Evolutionary conservation across 306 rosid species (phyloP).

Genomic region (Medicago arabica): DNA sequence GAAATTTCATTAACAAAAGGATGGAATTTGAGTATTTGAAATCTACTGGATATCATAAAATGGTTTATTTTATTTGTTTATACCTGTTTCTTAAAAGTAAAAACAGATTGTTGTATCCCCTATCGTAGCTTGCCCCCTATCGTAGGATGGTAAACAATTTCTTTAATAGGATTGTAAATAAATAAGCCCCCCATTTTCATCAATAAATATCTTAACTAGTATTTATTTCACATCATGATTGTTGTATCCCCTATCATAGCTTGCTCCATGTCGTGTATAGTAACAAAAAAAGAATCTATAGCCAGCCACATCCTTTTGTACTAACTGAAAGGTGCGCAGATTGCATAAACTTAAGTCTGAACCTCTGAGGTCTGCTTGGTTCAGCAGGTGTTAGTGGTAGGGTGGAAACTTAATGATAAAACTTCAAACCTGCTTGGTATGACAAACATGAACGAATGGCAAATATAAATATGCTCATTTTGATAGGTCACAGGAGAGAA

Average conservation of each 20-base stretch:
- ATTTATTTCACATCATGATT: not conserved
- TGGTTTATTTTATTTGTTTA: conserved; percentile 15
- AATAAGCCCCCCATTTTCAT: too few species aligned
- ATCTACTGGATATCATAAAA: conserved; percentile 4
- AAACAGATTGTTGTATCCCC: too few species aligned
- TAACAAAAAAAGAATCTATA: not conserved
- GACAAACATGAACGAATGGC: not conserved
- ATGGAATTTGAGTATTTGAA: conserved; percentile 15
- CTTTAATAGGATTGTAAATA: too few species aligned
- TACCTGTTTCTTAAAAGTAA: not conserved
- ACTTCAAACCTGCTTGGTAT: conserved; percentile 19
- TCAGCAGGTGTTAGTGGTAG: not conserved
- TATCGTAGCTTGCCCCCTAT: too few species aligned
- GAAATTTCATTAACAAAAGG: conserved; percentile 1
- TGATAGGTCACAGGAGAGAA: not conserved
- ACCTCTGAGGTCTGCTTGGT: not conserved
- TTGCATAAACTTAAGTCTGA: not conserved
- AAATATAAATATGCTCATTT: conserved; percentile 27
- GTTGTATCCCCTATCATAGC: conserved; percentile 24
- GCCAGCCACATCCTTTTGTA: conserved; percentile 2
- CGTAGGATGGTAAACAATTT: not conserved
- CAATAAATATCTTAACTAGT: too few species aligned
- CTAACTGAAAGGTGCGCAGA: not conserved
- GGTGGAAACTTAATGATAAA: conserved; percentile 17
- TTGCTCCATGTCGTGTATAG: not conserved